Base-by-base conservation (phyloP, 768 basidiomycete species). In the Russula vinacea region DNA sequence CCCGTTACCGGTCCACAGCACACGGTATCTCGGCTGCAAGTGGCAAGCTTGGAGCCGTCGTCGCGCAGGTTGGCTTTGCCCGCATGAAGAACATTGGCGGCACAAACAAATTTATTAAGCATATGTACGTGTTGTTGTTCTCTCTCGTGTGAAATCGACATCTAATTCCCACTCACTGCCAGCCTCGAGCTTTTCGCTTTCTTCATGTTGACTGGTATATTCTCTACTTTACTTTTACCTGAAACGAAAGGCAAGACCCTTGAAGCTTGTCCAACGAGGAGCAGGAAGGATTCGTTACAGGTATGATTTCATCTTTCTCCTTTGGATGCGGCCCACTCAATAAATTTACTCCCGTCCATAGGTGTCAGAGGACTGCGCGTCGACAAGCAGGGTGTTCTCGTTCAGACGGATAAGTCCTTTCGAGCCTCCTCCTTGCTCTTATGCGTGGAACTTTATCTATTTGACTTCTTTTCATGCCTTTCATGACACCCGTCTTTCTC, bases 191-290 rank as follows among this genome's bases (percentile, higher is more conserved):
- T 94, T 59, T 90, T 93, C 67, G 90, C 90, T 14, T 75, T 90
- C 60, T 92, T 92, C 79, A 94, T 92, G 91, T 74, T 92, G 60
- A 92, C 89, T 1, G 92, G 92, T 51, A 80, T 93, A 64, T 82
- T 86, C 77, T 91, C 92, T 8, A 92, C 91, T 0, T 76, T 92
- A 17, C 81, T 93, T 16, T 72, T 94, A 13, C 88, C 89, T 40
- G 92, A 94, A 77, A 92, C 92, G 52, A 94, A 84, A 74, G 76
- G 78, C 47, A 76, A 70, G 73, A 73, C 81, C 6, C 79, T 92
- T 22, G 90, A 92, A 75, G 86, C 87, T 78, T 90, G 24, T 91
- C 89, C 13, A 84, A 85, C 70, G 90, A 92, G 71, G 76, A 80
- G 13, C 89, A 90, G 67, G 77, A 85, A 0, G 75, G 78, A 35